Percentiles rank a stretch among this genome's conserved stretches.
Conservation (phyloP, 2,329 filamentous ascomycete genomes). For the Claviceps paspali region DNA sequence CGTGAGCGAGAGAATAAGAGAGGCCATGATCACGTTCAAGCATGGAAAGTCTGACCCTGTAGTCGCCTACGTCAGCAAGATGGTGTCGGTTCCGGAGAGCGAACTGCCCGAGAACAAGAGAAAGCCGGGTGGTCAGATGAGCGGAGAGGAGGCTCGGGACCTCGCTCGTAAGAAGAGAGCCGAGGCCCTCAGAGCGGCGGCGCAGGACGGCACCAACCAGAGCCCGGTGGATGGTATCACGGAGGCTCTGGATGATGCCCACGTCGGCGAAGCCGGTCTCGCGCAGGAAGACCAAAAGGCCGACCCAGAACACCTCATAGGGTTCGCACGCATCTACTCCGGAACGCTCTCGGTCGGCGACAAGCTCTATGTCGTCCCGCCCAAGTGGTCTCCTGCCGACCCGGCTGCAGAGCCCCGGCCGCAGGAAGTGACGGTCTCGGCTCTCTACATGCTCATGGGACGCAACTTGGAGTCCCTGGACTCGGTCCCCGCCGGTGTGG, state of each 20-base stretch:
- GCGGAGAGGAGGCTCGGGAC: slow-evolving; percentile 78
- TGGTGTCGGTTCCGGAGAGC: slow-evolving; percentile 89
- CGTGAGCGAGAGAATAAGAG: slow-evolving; percentile 52
- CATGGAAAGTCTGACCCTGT: slow-evolving; percentile 56
- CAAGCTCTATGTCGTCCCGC: slow-evolving; percentile 75
- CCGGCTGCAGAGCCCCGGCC: slow-evolving; percentile 59
- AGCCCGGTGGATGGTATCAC: slow-evolving; percentile 40
- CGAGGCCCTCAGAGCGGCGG: slow-evolving; percentile 66
- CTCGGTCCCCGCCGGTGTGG: slow-evolving; percentile 79
- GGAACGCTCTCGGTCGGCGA: slow-evolving; percentile 83
- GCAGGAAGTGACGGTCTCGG: slow-evolving; percentile 69
- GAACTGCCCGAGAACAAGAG: slow-evolving; percentile 80
- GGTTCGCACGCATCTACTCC: slow-evolving; percentile 87
- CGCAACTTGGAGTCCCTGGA: slow-evolving; percentile 68
- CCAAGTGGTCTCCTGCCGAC: slow-evolving; percentile 77
- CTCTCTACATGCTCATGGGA: slow-evolving; percentile 92
- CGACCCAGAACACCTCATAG: slow-evolving; percentile 79
- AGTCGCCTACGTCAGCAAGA: slow-evolving; percentile 94
- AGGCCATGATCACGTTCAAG: slow-evolving; percentile 75
- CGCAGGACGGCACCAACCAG: slow-evolving; percentile 33
- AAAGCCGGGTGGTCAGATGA: slow-evolving; percentile 49
- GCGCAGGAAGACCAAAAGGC: slow-evolving; percentile 38
- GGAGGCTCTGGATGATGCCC: slow-evolving; percentile 44
- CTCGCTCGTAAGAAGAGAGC: slow-evolving; percentile 77
- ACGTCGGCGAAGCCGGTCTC: slow-evolving; percentile 35